These are phyloP conservation scores for Hyaloscypha bicolor DNA, from an alignment of 495 filamentous ascomycete genomes.

Conservation along the genomic window DNA sequence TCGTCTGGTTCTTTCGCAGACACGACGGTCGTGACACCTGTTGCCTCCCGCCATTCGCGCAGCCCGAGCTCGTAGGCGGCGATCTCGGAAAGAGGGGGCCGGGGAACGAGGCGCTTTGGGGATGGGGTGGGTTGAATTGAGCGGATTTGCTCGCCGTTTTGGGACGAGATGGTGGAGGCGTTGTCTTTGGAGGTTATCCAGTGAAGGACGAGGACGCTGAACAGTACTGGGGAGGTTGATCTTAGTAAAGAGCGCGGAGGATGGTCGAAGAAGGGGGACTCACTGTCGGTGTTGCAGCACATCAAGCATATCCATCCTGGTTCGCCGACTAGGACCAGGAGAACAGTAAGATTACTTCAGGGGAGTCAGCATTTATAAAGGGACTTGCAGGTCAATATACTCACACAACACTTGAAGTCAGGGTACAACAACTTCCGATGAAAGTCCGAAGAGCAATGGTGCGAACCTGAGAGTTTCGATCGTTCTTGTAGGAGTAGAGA, in stretches of 20 bases:
- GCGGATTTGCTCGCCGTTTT: neutral
- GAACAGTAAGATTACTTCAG: conserved; percentile 50
- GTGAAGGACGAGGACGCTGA: conserved; percentile 53
- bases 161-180: conserved; percentile 23
- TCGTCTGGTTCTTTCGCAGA: conserved; percentile 4
- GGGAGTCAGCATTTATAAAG: neutral
- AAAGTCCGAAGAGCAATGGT: conserved; percentile 49
- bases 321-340: conserved; percentile 53
- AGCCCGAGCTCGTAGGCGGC: conserved; percentile 7
- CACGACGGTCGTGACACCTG: conserved; percentile 10
- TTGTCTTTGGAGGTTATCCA: conserved; percentile 56
- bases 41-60: neutral
- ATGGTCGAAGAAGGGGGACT: conserved; percentile 21
- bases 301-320: conserved; percentile 59
- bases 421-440: conserved; percentile 49
- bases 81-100: neutral
- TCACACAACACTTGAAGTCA: conserved; percentile 50
- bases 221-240: conserved; percentile 43
- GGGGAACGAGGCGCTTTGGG: neutral
- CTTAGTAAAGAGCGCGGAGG: neutral
- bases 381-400: conserved; percentile 8
- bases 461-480: conserved; percentile 35
- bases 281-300: conserved; percentile 58
- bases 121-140: neutral
- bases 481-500: conserved; percentile 34